Evolutionary conservation across 352 stramenopile species (phyloP).

Genomic region (Phytopythium kandeliae): DNA sequence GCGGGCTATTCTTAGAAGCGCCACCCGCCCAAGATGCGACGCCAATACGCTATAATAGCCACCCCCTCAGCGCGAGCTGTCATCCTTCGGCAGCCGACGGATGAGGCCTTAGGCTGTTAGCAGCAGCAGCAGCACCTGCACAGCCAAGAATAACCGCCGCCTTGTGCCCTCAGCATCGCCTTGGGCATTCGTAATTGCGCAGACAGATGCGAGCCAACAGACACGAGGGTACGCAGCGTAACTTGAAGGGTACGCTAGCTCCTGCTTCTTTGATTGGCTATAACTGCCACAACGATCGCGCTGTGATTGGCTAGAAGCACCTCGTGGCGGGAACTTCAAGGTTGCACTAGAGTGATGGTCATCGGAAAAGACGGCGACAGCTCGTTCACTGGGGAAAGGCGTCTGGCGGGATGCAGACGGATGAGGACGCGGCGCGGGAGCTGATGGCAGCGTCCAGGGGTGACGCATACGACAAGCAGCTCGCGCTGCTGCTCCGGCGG

Average conservation of each 20-base stretch:
- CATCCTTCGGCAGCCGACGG: too few relatives aligned
- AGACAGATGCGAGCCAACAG: too few relatives aligned
- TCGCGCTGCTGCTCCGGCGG: slow-evolving; percentile 32
- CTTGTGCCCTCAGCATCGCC: too few relatives aligned
- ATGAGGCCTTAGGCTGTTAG: too few relatives aligned
- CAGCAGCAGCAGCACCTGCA: too few relatives aligned
- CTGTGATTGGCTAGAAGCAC: neutral
- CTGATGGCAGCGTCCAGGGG: slow-evolving; percentile 12
- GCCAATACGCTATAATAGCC: neutral
- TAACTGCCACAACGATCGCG: neutral
- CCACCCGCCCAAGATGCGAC: neutral
- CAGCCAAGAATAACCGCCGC: neutral
- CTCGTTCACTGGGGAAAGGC: too few relatives aligned
- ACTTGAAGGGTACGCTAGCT: neutral
- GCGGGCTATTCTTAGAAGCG: slow-evolving; percentile 1
- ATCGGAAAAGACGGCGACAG: neutral
- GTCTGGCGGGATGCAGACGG: slow-evolving; percentile 69
- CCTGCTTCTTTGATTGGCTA: neutral
- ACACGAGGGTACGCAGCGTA: neutral
- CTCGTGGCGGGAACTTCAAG: neutral
- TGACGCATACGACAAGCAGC: slow-evolving; percentile 43
- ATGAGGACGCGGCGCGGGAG: slow-evolving; percentile 12
- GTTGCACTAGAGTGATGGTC: slow-evolving; percentile 3
- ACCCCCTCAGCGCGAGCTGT: too few relatives aligned
- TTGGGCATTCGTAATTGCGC: too few relatives aligned